A percentile compares a stretch with the other conserved stretches of the same genome.
phyloP scores from a whole-genome alignment of 129 eudicot species.

The Erigeron canadensis region DNA sequence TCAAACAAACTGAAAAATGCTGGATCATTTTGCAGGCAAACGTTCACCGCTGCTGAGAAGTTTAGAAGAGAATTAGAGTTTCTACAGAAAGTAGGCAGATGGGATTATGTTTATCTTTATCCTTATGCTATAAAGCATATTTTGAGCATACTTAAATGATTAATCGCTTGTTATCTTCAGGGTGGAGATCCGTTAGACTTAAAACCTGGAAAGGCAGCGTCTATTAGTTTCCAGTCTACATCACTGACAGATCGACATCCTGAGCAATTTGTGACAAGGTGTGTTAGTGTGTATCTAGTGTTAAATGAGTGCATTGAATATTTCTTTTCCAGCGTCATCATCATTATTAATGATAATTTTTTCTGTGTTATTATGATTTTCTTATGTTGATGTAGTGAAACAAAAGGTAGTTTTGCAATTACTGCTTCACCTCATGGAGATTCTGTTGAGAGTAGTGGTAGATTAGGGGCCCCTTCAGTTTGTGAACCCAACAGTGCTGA shows the following conservation, averaged over 20 bases:
- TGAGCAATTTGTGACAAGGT: conserved; percentile 75
- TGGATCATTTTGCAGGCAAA: conserved; percentile 53
- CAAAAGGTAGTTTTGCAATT: conserved; percentile 84
- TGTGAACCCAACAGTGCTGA: conserved; percentile 95
- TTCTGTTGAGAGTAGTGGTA: conserved; percentile 92
- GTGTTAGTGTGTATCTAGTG: conserved; percentile 48
- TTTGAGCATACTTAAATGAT: conserved; percentile 12
- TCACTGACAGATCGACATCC: conserved; percentile 71
- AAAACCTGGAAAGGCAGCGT: conserved; percentile 57
- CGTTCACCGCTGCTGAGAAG: conserved; percentile 66
- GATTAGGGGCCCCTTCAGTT: conserved; percentile 57
- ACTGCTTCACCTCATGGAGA: conserved; percentile 92
- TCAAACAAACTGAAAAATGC: not conserved
- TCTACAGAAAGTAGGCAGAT: conserved; percentile 77
- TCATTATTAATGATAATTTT: conserved; percentile 8
- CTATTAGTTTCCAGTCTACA: conserved; percentile 86
- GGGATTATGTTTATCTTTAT: conserved; percentile 13
- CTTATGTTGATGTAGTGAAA: conserved; percentile 65
- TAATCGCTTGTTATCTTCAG: conserved; percentile 41
- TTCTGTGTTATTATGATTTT: conserved; percentile 3
- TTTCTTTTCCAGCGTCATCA: not conserved
- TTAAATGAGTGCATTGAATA: not conserved
- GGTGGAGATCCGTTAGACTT: conserved; percentile 94
- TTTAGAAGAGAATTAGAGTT: conserved; percentile 85
- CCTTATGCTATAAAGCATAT: conserved; percentile 17